phyloP scores from a whole-genome alignment of 2,329 filamentous ascomycete species.

The Helotiales sp. region DNA sequence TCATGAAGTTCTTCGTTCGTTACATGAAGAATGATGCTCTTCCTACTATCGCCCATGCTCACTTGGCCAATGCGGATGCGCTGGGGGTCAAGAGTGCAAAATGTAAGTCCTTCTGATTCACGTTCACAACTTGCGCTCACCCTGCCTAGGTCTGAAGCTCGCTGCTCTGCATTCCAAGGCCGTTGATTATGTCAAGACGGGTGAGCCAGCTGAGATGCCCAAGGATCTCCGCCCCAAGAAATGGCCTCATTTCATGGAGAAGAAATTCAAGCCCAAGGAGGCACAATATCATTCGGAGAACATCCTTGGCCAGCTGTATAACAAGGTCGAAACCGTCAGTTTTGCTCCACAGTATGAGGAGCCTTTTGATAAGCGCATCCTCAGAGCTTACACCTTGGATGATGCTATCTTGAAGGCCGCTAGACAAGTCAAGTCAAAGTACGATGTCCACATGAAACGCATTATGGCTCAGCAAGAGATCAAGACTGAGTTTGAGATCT shows the following conservation, averaged over 20 bases:
- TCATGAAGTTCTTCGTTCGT: constrained; percentile 84
- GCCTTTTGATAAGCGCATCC: constrained; percentile 77
- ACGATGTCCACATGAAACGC: constrained; percentile 77
- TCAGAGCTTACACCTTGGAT: constrained; percentile 63
- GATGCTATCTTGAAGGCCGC: constrained; percentile 62
- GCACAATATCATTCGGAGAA: constrained; percentile 69
- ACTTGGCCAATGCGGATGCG: constrained; percentile 77
- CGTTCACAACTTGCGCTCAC: constrained; percentile 15
- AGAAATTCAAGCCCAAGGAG: constrained; percentile 51
- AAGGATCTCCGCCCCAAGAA: constrained; percentile 59
- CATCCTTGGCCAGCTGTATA: constrained; percentile 82
- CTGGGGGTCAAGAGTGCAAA: constrained; percentile 64
- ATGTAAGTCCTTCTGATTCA: constrained; percentile 57
- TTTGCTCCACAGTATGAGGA: constrained; percentile 76
- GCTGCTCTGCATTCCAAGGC: constrained; percentile 86
- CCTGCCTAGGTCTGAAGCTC: constrained; percentile 62
- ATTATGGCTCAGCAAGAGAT: constrained; percentile 88
- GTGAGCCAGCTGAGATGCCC: constrained; percentile 73
- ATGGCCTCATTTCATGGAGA: constrained; percentile 92
- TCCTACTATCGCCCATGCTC: constrained; percentile 78
- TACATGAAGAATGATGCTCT: constrained; percentile 93
- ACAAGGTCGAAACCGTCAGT: constrained; percentile 68
- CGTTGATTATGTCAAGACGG: constrained; percentile 94
- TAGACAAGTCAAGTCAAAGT: constrained; percentile 71
- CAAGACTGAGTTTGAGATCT: constrained; percentile 88